Base-by-base conservation (phyloP, 2,329 filamentous ascomycete genomes). In the Fusarium chlamydosporum region DNA sequence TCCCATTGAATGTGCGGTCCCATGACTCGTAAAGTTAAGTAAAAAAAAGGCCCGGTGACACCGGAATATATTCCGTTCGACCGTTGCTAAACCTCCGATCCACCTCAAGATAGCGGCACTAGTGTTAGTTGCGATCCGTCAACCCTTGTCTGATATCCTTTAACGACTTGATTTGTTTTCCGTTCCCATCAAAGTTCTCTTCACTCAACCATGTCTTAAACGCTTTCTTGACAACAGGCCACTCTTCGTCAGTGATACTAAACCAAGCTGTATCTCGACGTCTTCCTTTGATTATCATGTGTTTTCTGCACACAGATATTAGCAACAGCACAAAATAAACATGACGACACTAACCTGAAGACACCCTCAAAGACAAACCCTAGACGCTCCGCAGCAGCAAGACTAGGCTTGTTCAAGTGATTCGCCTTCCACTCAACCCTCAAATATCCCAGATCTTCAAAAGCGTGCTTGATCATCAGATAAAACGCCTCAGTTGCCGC, bases 351-450 rank as follows among this genome's bases (percentile, higher is more conserved):
- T 26, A 62, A 80, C 79, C 88, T 81, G 65, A 90, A 90, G 0
- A 83, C 71, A 0, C 89, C 89, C 74, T 91, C 89, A 68, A 78
- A 86, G 0, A 75, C 75, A 68, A 90, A 91, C 0, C 89, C 89
- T 10, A 89, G 74, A 4, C 89, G 78, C 67, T 77, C 58, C 1
- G 89, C 89, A 0, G 89, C 88, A 6, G 82, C 77, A 15, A 81
- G 77, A 43, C 86, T 89, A 1, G 83, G 79, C 35, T 70, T 78
- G 72, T 91, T 91, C 12, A 88, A 76, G 16, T 80, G 68, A 72
- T 91, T 83, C 54, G 86, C 88, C 71, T 91, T 91, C 88, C 89
- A 91, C 74, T 90, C 88, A 6, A 89, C 82, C 9, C 89, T 79
- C 5, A 83, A 75, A 72, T 87, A 89, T 0, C 84, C 81, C 23